Conservation (phyloP, 306 rosid genomes). For the Trifolium pratense region DNA sequence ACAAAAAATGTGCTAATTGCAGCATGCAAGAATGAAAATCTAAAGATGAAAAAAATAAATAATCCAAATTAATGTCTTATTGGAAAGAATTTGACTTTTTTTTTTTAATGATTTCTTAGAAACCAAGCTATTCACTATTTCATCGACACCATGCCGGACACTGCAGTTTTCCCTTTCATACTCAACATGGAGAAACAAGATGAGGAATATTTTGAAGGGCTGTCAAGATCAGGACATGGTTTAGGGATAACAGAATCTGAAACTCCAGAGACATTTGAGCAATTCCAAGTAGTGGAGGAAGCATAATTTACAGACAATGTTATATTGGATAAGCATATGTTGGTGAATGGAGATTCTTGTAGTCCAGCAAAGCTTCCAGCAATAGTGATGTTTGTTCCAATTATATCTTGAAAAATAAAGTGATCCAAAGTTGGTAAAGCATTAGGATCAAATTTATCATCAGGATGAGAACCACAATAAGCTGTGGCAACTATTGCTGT, state of each 20-base stretch:
- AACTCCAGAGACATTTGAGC: constrained; percentile 79
- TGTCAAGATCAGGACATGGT: constrained; percentile 71
- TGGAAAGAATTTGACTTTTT: constrained; percentile 65
- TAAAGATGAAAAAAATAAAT: constrained; percentile 51
- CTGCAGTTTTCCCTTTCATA: constrained; percentile 45
- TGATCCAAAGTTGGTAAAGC: constrained; percentile 79
- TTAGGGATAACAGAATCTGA: constrained; percentile 74
- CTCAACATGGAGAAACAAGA: constrained; percentile 51
- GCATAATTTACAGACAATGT: constrained; percentile 57
- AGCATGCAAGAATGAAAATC: constrained; percentile 63
- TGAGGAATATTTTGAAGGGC: constrained; percentile 55
- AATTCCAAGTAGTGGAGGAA: constrained; percentile 71
- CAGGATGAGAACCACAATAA: constrained; percentile 82
- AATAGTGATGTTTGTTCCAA: constrained; percentile 69
- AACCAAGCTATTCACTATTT: constrained; percentile 47
- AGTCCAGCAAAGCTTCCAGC: constrained; percentile 85
- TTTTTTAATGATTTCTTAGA: constrained; percentile 29
- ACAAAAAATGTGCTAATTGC: constrained; percentile 67
- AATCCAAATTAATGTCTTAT: constrained; percentile 62
- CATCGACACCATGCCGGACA: constrained; percentile 34
- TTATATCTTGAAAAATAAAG: constrained; percentile 63
- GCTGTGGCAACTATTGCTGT: constrained; percentile 74
- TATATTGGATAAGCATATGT: constrained; percentile 77
- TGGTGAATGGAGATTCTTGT: constrained; percentile 82
- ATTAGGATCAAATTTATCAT: constrained; percentile 77